Conservation (phyloP, 371 early-diverging fungal genomes). For the Mucor piriformis region DNA sequence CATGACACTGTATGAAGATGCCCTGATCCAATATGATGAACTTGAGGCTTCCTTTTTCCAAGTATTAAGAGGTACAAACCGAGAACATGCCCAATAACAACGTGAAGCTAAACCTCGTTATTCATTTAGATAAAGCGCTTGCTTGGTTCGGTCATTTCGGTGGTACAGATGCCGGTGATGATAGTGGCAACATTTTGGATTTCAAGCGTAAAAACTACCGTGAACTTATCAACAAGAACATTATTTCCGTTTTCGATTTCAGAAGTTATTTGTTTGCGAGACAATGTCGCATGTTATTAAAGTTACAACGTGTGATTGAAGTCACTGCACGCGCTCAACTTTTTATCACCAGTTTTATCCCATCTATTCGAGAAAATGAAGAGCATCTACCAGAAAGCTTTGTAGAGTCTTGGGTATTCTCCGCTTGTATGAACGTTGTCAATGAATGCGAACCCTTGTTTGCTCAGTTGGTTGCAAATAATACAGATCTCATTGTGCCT, state of each 20-base stretch:
- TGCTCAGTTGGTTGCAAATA: slow-evolving; percentile 43
- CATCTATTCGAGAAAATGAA: slow-evolving; percentile 74
- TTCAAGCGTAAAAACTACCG: slow-evolving; percentile 81
- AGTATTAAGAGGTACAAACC: slow-evolving; percentile 68
- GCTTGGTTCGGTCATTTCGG: slow-evolving; percentile 95
- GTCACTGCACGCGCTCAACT: slow-evolving; percentile 71
- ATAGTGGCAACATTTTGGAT: slow-evolving; percentile 82
- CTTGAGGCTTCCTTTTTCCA: slow-evolving; percentile 92
- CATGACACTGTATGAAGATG: slow-evolving; percentile 85
- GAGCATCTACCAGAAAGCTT: slow-evolving; percentile 60
- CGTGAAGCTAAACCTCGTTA: too few species aligned
- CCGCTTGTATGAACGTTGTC: slow-evolving; percentile 76
- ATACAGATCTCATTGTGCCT: slow-evolving; percentile 46
- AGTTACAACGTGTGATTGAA: slow-evolving; percentile 68
- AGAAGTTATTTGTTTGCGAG: slow-evolving; percentile 91
- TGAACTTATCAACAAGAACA: slow-evolving; percentile 85
- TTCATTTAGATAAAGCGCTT: slow-evolving; percentile 65
- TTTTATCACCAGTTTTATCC: slow-evolving; percentile 75
- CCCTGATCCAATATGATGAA: slow-evolving; percentile 93
- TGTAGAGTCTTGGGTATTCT: slow-evolving; percentile 80
- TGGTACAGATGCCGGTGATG: slow-evolving; percentile 81
- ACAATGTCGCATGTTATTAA: slow-evolving; percentile 79
- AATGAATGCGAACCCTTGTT: slow-evolving; percentile 76
- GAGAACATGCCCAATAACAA: too few species aligned
- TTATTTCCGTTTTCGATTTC: slow-evolving; percentile 93